Evolutionary conservation across 2,329 filamentous ascomycete genomes (phyloP).

Genomic region (Pleomassaria siparia): DNA sequence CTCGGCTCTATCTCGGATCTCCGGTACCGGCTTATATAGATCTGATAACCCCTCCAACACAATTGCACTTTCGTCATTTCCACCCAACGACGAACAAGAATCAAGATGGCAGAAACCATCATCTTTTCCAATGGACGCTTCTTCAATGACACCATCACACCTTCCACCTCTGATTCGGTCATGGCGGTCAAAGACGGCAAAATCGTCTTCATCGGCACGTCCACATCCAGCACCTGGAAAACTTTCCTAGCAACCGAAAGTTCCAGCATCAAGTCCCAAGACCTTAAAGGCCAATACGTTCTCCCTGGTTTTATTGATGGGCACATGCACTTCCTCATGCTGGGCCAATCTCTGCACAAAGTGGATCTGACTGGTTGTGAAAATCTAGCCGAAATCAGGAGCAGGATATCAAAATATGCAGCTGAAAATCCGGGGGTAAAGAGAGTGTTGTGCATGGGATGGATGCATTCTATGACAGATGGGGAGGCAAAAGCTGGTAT

Average conservation of each 20-base stretch:
- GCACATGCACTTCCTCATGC: conserved; percentile 59
- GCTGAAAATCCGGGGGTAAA: conserved; percentile 47
- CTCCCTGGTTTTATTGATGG: conserved; percentile 61
- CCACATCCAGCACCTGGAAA: conserved; percentile 26
- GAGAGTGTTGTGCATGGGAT: conserved; percentile 56
- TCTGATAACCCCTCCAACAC: conserved; percentile 1
- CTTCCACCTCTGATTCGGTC: conserved; percentile 17
- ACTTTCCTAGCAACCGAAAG: conserved; percentile 22
- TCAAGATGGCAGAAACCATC: conserved; percentile 1
- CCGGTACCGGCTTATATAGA: conserved; percentile 4
- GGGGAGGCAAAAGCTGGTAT: conserved; percentile 52
- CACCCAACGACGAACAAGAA: neutral
- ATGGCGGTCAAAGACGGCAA: conserved; percentile 46
- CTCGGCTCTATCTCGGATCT: conserved; percentile 9
- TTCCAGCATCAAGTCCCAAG: conserved; percentile 23
- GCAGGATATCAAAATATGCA: conserved; percentile 50
- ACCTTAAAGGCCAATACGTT: conserved; percentile 45
- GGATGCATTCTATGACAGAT: conserved; percentile 60
- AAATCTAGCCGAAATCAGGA: conserved; percentile 53
- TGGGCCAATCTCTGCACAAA: conserved; percentile 58
- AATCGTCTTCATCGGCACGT: conserved; percentile 46
- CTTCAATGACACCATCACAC: conserved; percentile 15
- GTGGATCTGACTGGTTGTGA: conserved; percentile 52
- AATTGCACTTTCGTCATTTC: neutral
- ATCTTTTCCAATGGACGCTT: conserved; percentile 34